phyloP scores from a whole-genome alignment of 257 asterid genomes.

The Buddleja alternifolia region DNA sequence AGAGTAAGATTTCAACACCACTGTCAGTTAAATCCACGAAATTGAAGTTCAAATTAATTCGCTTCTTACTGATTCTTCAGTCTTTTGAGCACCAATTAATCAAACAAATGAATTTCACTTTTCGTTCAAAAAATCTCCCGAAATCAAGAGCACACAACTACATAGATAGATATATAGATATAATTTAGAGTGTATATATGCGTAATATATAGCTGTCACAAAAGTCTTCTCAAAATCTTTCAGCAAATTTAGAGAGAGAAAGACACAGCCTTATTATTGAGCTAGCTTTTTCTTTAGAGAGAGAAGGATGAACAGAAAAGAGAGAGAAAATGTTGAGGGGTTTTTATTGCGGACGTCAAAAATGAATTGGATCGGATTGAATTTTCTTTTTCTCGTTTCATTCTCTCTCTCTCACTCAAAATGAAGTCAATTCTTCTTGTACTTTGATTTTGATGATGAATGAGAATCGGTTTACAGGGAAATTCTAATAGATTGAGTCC shows the following conservation, averaged over 20 bases:
- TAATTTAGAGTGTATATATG: conserved; percentile 19
- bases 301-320: conserved; percentile 46
- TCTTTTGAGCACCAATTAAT: conserved; percentile 22
- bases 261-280: conserved; percentile 21
- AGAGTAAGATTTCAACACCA: conserved; percentile 34
- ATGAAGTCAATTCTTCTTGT: conserved; percentile 41
- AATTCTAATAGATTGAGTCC: too few relatives aligned
- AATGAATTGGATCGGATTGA: conserved; percentile 53
- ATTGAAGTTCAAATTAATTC: conserved; percentile 29
- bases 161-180: background rate
- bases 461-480: too few relatives aligned
- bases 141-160: conserved; percentile 24
- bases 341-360: conserved; percentile 76
- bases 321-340: conserved; percentile 45
- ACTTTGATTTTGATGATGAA: too few relatives aligned
- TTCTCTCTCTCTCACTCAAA: conserved; percentile 32
- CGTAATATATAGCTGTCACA: conserved; percentile 21
- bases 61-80: background rate
- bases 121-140: conserved; percentile 16
- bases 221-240: conserved; percentile 36
- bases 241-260: conserved; percentile 38
- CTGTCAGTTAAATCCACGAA: conserved; percentile 36
- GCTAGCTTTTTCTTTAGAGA: conserved; percentile 46
- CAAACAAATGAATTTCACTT: conserved; percentile 16
- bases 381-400: conserved; percentile 38